Conservation (phyloP, 2,329 filamentous ascomycete species). For the Microsporum ferrugineum region DNA sequence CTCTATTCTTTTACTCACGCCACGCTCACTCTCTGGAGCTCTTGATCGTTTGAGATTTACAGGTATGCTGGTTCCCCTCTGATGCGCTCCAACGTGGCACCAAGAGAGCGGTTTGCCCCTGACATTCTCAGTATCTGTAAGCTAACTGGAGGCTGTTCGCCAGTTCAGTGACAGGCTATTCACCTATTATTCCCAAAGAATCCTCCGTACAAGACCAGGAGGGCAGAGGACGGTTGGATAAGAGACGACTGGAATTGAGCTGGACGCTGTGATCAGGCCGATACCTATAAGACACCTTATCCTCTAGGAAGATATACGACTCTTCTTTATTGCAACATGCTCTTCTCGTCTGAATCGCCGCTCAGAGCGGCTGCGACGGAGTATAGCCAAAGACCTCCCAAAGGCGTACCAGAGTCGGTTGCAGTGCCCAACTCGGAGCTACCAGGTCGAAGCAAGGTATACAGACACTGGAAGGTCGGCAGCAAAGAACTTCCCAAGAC, state of each 20-base stretch:
- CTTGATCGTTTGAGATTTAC: neutral
- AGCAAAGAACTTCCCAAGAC: constrained; percentile 58
- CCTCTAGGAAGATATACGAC: neutral
- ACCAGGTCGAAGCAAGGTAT: constrained; percentile 62
- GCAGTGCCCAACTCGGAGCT: constrained; percentile 62
- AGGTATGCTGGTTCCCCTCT: neutral
- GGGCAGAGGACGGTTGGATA: neutral
- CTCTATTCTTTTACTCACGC: neutral
- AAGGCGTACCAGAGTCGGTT: constrained; percentile 67
- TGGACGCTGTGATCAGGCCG: neutral
- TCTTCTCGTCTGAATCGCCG: constrained; percentile 11
- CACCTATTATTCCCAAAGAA: neutral
- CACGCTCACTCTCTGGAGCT: neutral
- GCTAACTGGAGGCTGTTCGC: neutral
- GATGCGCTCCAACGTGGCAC: neutral
- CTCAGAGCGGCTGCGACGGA: constrained; percentile 2
- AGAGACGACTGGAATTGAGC: neutral
- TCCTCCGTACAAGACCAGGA: neutral
- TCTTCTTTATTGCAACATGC: neutral
- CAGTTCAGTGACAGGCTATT: neutral
- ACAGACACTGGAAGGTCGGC: constrained; percentile 69
- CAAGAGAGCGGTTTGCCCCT: neutral
- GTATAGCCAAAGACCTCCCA: constrained; percentile 47
- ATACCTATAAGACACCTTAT: neutral
- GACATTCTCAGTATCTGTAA: neutral